Conservation (phyloP, 2,329 filamentous ascomycete species). For the Calonectria leucothoes region DNA sequence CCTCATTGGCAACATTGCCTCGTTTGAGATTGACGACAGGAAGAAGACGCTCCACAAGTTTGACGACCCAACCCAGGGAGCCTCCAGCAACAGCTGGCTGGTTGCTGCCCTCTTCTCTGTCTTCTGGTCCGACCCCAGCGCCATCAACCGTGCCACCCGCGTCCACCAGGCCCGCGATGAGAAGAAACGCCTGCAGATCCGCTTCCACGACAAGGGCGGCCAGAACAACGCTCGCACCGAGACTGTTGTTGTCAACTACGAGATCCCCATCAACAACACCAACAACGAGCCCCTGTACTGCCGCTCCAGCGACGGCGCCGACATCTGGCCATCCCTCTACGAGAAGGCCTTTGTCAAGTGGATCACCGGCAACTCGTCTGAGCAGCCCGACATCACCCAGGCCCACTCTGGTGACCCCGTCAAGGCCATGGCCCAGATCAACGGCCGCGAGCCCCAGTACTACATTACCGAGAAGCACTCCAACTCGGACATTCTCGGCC, state of each 20-base stretch:
- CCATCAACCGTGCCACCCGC: conserved; percentile 52
- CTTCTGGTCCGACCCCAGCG: conserved; percentile 55
- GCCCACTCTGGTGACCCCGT: conserved; percentile 55
- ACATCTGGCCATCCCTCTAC: conserved; percentile 58
- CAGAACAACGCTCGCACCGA: conserved; percentile 52
- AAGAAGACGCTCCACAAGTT: conserved; percentile 43
- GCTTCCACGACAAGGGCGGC: conserved; percentile 58
- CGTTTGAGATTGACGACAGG: conserved; percentile 40
- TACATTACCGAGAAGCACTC: conserved; percentile 48
- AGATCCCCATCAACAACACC: conserved; percentile 57
- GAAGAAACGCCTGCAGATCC: conserved; percentile 46
- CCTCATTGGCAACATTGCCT: conserved; percentile 47
- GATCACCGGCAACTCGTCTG: conserved; percentile 46
- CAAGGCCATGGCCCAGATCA: conserved; percentile 59
- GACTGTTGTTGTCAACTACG: conserved; percentile 56
- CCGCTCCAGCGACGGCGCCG: conserved; percentile 52
- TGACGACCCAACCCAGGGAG: conserved; percentile 57
- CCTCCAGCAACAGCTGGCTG: conserved; percentile 55
- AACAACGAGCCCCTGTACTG: conserved; percentile 56
- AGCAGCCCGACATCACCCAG: conserved; percentile 55
- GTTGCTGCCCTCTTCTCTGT: conserved; percentile 58
- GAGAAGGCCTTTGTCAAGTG: conserved; percentile 62
- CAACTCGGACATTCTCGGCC: conserved; percentile 48
- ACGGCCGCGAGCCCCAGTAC: conserved; percentile 51
- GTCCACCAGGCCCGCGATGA: conserved; percentile 39